Evolutionary conservation across 441 rosid genomes (phyloP).

Genomic region (Corymbia calophylla): DNA sequence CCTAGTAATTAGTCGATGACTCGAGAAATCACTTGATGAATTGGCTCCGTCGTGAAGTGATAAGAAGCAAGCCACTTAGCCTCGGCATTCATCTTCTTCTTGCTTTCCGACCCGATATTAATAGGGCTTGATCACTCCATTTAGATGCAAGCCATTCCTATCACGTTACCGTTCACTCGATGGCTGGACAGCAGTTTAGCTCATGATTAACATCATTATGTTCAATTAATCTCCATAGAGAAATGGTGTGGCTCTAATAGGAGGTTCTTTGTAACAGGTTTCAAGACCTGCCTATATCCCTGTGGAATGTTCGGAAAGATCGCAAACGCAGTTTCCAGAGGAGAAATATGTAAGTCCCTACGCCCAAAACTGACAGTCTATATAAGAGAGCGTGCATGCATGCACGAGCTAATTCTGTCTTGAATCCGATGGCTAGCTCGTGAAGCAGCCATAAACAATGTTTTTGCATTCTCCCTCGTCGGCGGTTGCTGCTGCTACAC

Average conservation of each 20-base stretch:
- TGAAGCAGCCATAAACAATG: constrained; percentile 13
- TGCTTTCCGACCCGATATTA: neutral
- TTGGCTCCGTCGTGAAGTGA: neutral
- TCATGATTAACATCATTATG: neutral
- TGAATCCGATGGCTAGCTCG: constrained; percentile 13
- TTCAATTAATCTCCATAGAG: neutral
- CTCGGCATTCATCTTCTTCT: neutral
- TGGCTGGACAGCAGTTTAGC: neutral
- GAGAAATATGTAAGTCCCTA: constrained; percentile 20
- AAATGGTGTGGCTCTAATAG: neutral
- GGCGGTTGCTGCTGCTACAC: constrained; percentile 39
- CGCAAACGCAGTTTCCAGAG: constrained; percentile 20
- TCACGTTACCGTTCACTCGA: neutral
- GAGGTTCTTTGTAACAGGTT: constrained; percentile 8
- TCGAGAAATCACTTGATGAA: neutral
- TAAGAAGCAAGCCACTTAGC: neutral
- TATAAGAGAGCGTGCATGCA: neutral
- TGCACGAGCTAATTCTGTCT: neutral
- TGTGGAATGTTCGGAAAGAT: constrained; percentile 28
- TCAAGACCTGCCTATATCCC: constrained; percentile 32
- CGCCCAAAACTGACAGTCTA: neutral
- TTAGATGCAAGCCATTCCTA: neutral
- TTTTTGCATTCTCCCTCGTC: constrained; percentile 20
- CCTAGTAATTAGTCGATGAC: neutral
- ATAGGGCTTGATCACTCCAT: neutral